phyloP scores from a whole-genome alignment of 768 basidiomycete genomes.

The Amyloporia xantha region DNA sequence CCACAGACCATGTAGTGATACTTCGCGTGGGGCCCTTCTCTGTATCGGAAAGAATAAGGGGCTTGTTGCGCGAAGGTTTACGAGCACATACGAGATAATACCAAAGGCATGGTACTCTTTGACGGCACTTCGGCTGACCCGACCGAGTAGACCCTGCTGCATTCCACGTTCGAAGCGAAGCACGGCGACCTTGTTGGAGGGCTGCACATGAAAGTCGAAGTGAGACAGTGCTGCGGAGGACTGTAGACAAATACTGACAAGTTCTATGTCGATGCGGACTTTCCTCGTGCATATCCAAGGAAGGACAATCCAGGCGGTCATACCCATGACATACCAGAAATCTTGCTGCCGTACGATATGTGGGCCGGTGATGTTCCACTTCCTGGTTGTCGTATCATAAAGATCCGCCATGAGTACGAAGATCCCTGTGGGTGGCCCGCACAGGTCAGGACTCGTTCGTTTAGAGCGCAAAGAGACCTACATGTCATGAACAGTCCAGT shows the following conservation, averaged over 20 bases:
- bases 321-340: slow-evolving; percentile 70
- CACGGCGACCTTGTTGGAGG: slow-evolving; percentile 73
- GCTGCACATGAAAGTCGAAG: slow-evolving; percentile 34
- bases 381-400: slow-evolving; percentile 46
- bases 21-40: slow-evolving; percentile 66
- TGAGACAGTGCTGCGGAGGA: slow-evolving; percentile 1
- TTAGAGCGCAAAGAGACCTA: slow-evolving; percentile 23
- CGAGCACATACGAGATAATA: slow-evolving; percentile 53
- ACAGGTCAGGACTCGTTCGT: neutral
- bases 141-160: slow-evolving; percentile 74
- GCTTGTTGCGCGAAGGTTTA: slow-evolving; percentile 1
- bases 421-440: slow-evolving; percentile 35
- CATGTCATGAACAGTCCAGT: slow-evolving; percentile 49
- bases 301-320: slow-evolving; percentile 68
- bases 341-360: slow-evolving; percentile 62
- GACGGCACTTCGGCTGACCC: slow-evolving; percentile 65
- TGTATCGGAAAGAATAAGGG: slow-evolving; percentile 21
- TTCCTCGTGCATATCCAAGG: slow-evolving; percentile 75
- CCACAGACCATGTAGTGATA: slow-evolving; percentile 80
- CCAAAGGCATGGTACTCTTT: slow-evolving; percentile 84
- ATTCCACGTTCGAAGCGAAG: slow-evolving; percentile 77
- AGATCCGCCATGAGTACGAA: slow-evolving; percentile 64
- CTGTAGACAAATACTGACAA: slow-evolving; percentile 37
- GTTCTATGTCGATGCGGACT: slow-evolving; percentile 67
- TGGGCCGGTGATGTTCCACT: slow-evolving; percentile 51